These are phyloP conservation scores for Exophiala phaeomuriformis DNA, from an alignment of 2,329 filamentous ascomycete species.

Conservation along the genomic window DNA sequence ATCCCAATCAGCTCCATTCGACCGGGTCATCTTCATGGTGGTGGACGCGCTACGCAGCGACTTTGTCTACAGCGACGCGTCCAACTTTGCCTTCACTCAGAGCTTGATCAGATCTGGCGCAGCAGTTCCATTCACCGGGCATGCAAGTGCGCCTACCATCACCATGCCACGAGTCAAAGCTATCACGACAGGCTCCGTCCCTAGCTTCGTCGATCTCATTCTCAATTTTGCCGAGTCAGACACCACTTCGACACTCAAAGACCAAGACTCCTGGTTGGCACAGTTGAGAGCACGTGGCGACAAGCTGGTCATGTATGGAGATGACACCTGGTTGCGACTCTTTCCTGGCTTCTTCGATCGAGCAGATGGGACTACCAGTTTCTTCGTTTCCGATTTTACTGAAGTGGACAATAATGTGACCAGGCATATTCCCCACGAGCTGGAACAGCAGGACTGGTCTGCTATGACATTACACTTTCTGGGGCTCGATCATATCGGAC, in stretches of 20 bases:
- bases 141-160: slow-evolving; percentile 93
- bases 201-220: slow-evolving; percentile 93
- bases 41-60: slow-evolving; percentile 89
- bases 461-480: slow-evolving; percentile 93
- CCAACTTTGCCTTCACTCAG: slow-evolving; percentile 83
- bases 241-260: slow-evolving; percentile 75
- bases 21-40: slow-evolving; percentile 94
- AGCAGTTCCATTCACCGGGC: slow-evolving; percentile 87
- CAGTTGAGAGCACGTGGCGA: slow-evolving; percentile 73
- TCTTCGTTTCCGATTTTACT: slow-evolving; percentile 96
- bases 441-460: slow-evolving; percentile 75
- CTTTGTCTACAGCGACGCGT: slow-evolving; percentile 65
- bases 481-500: slow-evolving; percentile 92
- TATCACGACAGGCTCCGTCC: slow-evolving; percentile 95
- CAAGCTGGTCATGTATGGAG: slow-evolving; percentile 87
- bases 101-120: slow-evolving; percentile 74
- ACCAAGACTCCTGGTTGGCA: slow-evolving; percentile 91
- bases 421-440: slow-evolving; percentile 71
- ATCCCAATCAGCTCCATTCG: slow-evolving; percentile 52
- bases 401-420: slow-evolving; percentile 98
- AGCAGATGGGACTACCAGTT: slow-evolving; percentile 88
- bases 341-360: slow-evolving; percentile 85
- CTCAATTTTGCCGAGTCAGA: slow-evolving; percentile 94
- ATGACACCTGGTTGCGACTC: slow-evolving; percentile 96
- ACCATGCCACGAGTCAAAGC: slow-evolving; percentile 98